Conservation (phyloP, 2,329 filamentous ascomycete genomes). For the Aspergillus glaucus region DNA sequence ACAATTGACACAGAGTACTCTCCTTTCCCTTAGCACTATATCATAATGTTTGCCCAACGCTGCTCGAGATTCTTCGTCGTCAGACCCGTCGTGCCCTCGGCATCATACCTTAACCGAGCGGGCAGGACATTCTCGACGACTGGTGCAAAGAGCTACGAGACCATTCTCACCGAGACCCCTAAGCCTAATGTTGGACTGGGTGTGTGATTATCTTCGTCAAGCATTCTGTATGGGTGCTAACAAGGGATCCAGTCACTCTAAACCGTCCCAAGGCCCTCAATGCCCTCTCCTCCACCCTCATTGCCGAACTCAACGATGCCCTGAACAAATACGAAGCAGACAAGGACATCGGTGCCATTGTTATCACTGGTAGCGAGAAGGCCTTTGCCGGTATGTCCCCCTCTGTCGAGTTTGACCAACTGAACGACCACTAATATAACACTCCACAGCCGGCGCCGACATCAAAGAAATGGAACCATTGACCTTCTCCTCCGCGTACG, state of each 20-base stretch:
- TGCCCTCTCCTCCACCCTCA: conserved; percentile 84
- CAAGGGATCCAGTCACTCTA: conserved; percentile 62
- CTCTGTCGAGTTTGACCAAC: background rate
- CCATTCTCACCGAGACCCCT: conserved; percentile 73
- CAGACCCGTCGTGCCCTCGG: conserved; percentile 39
- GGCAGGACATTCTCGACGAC: conserved; percentile 37
- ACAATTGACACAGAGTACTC: background rate
- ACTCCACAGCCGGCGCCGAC: conserved; percentile 70
- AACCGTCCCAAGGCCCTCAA: conserved; percentile 95
- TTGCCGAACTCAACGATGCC: conserved; percentile 79
- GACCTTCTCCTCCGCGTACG: conserved; percentile 82
- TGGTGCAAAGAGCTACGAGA: conserved; percentile 58
- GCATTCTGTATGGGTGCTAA: background rate
- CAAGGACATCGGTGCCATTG: conserved; percentile 64
- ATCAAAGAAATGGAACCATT: conserved; percentile 98
- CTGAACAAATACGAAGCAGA: conserved; percentile 64
- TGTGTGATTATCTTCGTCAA: conserved; percentile 37
- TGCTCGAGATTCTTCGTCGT: conserved; percentile 57
- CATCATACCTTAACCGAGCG: conserved; percentile 28
- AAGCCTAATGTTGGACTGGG: conserved; percentile 86
- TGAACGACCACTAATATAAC: background rate
- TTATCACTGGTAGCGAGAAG: conserved; percentile 82
- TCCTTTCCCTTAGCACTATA: background rate
- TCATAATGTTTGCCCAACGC: conserved; percentile 39
- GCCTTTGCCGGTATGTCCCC: conserved; percentile 63